Base-by-base conservation (phyloP, 1,284 basidiomycete genomes). In the Takashimella tepidaria region DNA sequence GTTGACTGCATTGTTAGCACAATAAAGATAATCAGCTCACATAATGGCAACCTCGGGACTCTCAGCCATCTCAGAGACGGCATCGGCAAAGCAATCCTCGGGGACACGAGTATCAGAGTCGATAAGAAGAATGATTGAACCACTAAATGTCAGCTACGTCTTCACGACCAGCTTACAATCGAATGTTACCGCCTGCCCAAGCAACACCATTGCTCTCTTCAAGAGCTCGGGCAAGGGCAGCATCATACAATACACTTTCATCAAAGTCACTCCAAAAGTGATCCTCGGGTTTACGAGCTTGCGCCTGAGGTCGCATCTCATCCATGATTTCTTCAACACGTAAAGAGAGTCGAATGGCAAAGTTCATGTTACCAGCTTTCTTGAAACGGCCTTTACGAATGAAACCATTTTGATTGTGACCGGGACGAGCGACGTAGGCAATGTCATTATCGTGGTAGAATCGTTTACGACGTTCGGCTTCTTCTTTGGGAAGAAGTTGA, bases 331-430 rank as follows among this genome's bases (percentile, higher is more conserved):
- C 82, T 74, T 92, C 89, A 63, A 88, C 80, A 57, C 82, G 81
- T 42, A 90, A 74, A 16, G 86, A 88, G 5, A 91, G 78, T 44
- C 79, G 78, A 26, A 88, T 81, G 2, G 81, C 88, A 69, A 88
- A 90, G 74, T 92, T 92, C 86, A 92, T 88, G 74, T 92, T 92
- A 0, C 84, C 85, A 0, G 88, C 88, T 74, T 92, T 92, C 80
- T 92, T 91, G 80, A 91, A 92, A 25, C 88, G 83, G 56, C 90
- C 90, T n/a, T 87, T 85, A 50, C 90, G 86, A 52, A 82, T 80
- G 77, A 84, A 92, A 0, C 87, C 88, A 64, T 82, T 82, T 19
- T 71, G 62, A 63, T 84, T 81, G 69, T 87, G 84, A 45, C 79
- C 79, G 3, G 89, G 88, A 47, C 89, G 83, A 21, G 89, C 85